A percentile compares a stretch with the other conserved stretches of the same genome.
These are phyloP conservation scores for Leccinum huronense DNA, from an alignment of 1,284 basidiomycete species.

Conservation along the genomic window DNA sequence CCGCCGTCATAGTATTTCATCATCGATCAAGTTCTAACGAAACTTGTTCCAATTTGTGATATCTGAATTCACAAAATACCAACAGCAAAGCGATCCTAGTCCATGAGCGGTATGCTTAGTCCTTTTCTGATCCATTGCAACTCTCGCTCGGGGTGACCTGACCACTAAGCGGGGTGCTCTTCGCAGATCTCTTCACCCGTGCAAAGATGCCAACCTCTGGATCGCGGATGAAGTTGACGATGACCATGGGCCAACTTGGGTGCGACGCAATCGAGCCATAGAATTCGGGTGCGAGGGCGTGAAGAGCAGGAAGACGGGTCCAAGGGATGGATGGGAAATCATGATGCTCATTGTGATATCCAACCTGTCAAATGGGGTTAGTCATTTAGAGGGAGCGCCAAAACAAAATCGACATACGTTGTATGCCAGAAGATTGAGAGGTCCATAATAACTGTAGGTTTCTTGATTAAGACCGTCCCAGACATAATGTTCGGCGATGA, in stretches of 20 bases:
- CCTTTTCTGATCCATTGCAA: conserved; percentile 15
- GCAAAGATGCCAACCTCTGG: conserved; percentile 76
- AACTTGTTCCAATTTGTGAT: conserved; percentile 11
- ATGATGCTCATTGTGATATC: conserved; percentile 99
- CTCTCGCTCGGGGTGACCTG: conserved; percentile 20
- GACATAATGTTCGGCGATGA: conserved; percentile 95
- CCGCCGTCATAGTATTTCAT: conserved; percentile 4
- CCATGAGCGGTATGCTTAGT: conserved; percentile 18
- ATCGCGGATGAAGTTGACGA: conserved; percentile 91
- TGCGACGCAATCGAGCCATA: conserved; percentile 89
- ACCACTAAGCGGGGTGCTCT: conserved; percentile 25
- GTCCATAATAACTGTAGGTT: conserved; percentile 97
- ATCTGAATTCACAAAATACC: conserved; percentile 21
- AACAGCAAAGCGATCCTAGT: conserved; percentile 19
- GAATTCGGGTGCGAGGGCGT: conserved; percentile 85
- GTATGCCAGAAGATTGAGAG: conserved; percentile 89
- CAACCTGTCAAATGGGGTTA: conserved; percentile 57
- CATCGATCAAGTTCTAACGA: not conserved
- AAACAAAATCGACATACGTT: conserved; percentile 59
- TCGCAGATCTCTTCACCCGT: conserved; percentile 45
- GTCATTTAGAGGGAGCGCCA: not conserved
- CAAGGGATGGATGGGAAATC: conserved; percentile 97
- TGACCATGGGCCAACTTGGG: conserved; percentile 93
- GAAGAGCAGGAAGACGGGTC: conserved; percentile 88
- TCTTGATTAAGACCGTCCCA: conserved; percentile 91